Evolutionary conservation across 2,329 filamentous ascomycete genomes (phyloP).

Genomic region (Colletotrichum acutatum): DNA sequence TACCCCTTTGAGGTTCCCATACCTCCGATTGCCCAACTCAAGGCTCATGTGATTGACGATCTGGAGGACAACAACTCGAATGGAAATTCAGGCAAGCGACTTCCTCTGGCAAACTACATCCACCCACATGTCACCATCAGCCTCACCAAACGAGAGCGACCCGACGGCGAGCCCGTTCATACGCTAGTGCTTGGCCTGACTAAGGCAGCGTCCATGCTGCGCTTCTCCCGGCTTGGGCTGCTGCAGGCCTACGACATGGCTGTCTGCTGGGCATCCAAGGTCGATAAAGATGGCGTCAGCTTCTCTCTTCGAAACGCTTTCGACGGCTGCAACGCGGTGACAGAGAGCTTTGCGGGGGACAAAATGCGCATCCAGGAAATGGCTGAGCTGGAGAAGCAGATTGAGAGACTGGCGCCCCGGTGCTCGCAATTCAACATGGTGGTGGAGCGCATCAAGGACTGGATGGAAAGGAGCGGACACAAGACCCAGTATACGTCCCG

Average conservation of each 20-base stretch:
- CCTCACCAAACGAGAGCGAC: neutral
- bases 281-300: neutral
- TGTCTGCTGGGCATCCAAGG: constrained; percentile 1
- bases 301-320: neutral
- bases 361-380: neutral
- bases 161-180: neutral
- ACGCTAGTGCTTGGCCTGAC: neutral
- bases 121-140: neutral
- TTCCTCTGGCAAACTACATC: neutral
- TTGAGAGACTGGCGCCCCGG: neutral
- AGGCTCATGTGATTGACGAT: neutral
- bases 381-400: neutral
- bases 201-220: neutral
- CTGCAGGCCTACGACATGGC: constrained; percentile 13
- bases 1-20: neutral
- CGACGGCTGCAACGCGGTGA: neutral
- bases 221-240: neutral
- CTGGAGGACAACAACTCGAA: neutral
- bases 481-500: neutral
- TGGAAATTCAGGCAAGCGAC: fast-evolving
- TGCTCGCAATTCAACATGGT: neutral
- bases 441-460: neutral
- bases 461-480: neutral
- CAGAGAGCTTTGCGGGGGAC: neutral
- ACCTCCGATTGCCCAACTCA: neutral